Evolutionary conservation across 495 filamentous ascomycete species (phyloP).

Genomic region (Penicillium odoratum): DNA sequence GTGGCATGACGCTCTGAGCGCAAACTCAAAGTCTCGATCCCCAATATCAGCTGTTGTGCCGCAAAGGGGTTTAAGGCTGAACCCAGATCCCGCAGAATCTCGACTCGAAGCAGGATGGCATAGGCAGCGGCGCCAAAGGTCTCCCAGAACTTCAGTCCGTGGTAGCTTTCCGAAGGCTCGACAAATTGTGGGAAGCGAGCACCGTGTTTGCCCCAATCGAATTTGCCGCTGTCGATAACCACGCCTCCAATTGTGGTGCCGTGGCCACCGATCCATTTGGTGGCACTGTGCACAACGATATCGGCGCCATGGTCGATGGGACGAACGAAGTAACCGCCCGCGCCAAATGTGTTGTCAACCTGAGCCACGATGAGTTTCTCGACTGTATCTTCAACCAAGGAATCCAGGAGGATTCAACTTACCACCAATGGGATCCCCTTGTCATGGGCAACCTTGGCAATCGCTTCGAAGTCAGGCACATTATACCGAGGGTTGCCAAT

Average conservation of each 20-base stretch:
- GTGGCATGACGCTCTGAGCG: constrained; percentile 83
- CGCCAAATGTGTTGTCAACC: constrained; percentile 97
- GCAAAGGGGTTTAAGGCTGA: constrained; percentile 86
- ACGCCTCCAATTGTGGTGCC: constrained; percentile 94
- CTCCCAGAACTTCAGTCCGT: constrained; percentile 97
- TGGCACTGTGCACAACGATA: constrained; percentile 93
- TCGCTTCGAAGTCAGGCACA: constrained; percentile 84
- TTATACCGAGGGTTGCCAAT: constrained; percentile 98
- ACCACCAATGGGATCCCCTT: constrained; percentile 84
- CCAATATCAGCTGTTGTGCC: constrained; percentile 90
- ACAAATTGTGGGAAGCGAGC: constrained; percentile 91
- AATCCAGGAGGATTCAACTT: constrained; percentile 29
- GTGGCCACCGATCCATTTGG: constrained; percentile 98
- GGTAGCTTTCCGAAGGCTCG: constrained; percentile 90
- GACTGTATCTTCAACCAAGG: constrained; percentile 1
- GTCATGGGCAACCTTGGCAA: constrained; percentile 76
- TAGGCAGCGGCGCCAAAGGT: constrained; percentile 87
- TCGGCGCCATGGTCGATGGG: constrained; percentile 94
- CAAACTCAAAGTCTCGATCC: constrained; percentile 86
- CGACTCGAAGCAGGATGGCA: constrained; percentile 77
- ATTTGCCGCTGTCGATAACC: constrained; percentile 89
- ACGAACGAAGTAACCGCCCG: constrained; percentile 85
- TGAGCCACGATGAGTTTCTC: constrained; percentile 24
- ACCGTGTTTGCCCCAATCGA: constrained; percentile 91
- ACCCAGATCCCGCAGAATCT: constrained; percentile 89